Evolutionary conservation across 495 filamentous ascomycete species (phyloP), one percentile per base, ranked within the genome.

Genomic region (Glonium stellatum): DNA sequence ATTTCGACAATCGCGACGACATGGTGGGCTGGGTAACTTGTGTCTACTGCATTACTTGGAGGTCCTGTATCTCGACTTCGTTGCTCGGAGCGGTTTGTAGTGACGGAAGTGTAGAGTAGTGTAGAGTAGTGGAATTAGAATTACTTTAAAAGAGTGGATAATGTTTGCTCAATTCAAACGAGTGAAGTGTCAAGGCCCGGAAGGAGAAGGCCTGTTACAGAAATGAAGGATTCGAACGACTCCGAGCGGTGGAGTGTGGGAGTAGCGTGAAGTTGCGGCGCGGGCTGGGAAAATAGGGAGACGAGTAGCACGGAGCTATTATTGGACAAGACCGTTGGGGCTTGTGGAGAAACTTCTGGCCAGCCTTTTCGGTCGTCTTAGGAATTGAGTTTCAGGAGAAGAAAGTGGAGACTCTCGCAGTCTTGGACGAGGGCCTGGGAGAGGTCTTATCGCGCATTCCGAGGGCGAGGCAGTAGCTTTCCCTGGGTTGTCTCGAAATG

Each of bases 21-120:
- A 63, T 60, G 60, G 31, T 27, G 52, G 50, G 53, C 44, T 31
- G 31, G 22, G 23, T 51, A 9, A 15, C 19, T 36, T 25, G 39
- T 49, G 39, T 53, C 51, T 57, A 37, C 60, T 63, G 64, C 64
- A 67, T 67, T 42, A 34, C 46, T 35, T n/a, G 15, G 59, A 41
- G 15, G 10, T 22, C 31, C 19, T 19, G 13, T 22, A 34, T 31
- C 27, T 34, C 21, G 48, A 39, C 25, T 21, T 22, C 19, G 48
- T 19, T 35, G 34, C 36, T 41, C 15, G 36, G 58, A 35, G 44
- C 8, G 22, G 18, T 48, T 1, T 8, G 54, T 22, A 27, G 36
- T 36, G 27, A 49, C n/a, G 11, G 25, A 34, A 19, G 15, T 6
- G n/a, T n/a, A n/a, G n/a, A n/a, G n/a, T n/a, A n/a, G n/a, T n/a